Percentiles rank a stretch among this genome's conserved stretches.
Conservation (phyloP, 139 green algal genomes). For the Tetradesmus lagerheimii region DNA sequence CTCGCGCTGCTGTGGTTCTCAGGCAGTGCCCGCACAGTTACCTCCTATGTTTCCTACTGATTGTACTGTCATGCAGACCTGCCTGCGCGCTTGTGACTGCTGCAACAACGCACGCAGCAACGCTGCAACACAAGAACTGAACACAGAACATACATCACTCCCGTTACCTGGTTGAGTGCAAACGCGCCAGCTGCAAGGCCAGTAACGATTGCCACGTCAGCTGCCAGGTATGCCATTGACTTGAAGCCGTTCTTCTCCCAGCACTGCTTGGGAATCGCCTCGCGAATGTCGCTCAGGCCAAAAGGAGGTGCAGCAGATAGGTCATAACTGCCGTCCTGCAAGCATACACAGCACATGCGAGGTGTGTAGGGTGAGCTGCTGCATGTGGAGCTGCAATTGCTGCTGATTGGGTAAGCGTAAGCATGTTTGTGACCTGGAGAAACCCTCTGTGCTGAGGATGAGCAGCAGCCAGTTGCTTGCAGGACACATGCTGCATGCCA, state of each 20-base stretch:
- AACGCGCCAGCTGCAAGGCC: conserved; percentile 81
- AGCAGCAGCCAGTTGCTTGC: neutral
- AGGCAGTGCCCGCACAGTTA: too few relatives aligned
- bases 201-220: conserved; percentile 87
- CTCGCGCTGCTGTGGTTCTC: too few relatives aligned
- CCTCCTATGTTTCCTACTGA: too few relatives aligned
- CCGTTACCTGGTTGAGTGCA: conserved; percentile 57
- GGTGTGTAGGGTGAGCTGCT: neutral
- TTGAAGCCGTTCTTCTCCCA: conserved; percentile 83
- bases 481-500: neutral
- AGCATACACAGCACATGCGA: neutral
- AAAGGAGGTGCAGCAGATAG: conserved; percentile 85
- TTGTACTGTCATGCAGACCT: neutral
- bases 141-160: neutral
- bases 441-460: too few relatives aligned
- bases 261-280: conserved; percentile 84
- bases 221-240: conserved; percentile 79
- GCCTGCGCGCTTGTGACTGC: neutral
- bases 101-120: neutral
- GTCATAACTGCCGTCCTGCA: conserved; percentile 54
- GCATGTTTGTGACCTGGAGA: too few relatives aligned
- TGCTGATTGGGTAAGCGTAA: too few relatives aligned
- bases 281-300: conserved; percentile 80
- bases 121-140: neutral
- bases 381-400: neutral